A percentile compares a stretch with the other conserved stretches of the same genome.
Evolutionary conservation across 805 yeast species (phyloP).

Genomic region (Starmerella riodocensis): DNA sequence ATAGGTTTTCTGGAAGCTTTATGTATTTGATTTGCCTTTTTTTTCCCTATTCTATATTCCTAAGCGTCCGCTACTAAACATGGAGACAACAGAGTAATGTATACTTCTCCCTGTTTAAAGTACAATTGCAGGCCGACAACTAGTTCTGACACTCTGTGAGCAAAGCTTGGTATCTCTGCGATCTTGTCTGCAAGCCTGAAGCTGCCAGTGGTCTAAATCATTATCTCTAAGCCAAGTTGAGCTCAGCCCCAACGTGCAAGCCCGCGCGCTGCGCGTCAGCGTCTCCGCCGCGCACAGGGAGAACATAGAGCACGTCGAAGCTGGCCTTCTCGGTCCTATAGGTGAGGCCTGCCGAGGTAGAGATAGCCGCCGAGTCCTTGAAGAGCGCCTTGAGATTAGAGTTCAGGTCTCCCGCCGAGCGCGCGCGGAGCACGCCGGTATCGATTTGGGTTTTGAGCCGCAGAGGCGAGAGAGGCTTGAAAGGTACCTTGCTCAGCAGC

Average conservation of each 20-base stretch:
- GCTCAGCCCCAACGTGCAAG: slow-evolving; percentile 46
- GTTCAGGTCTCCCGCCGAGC: slow-evolving; percentile 4
- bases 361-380: slow-evolving; percentile 27
- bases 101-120: no score
- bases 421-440: slow-evolving; percentile 43
- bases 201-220: no score
- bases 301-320: slow-evolving; percentile 47
- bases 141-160: no score
- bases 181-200: no score
- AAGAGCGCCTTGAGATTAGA: slow-evolving; percentile 25
- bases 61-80: no score
- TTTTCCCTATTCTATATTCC: no score
- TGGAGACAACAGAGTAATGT: no score
- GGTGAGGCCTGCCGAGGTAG: slow-evolving; percentile 44
- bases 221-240: slow-evolving; percentile 29
- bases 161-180: no score
- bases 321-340: slow-evolving; percentile 48
- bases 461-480: slow-evolving; percentile 35
- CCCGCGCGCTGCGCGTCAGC: slow-evolving; percentile 42
- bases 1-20: no score
- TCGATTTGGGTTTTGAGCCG: slow-evolving; percentile 49
- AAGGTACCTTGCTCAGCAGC: slow-evolving; percentile 48
- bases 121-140: no score
- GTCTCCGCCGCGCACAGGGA: slow-evolving; percentile 40
- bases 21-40: no score